phyloP scores from a whole-genome alignment of 2,329 filamentous ascomycete species.

The Aspergillus proliferans region DNA sequence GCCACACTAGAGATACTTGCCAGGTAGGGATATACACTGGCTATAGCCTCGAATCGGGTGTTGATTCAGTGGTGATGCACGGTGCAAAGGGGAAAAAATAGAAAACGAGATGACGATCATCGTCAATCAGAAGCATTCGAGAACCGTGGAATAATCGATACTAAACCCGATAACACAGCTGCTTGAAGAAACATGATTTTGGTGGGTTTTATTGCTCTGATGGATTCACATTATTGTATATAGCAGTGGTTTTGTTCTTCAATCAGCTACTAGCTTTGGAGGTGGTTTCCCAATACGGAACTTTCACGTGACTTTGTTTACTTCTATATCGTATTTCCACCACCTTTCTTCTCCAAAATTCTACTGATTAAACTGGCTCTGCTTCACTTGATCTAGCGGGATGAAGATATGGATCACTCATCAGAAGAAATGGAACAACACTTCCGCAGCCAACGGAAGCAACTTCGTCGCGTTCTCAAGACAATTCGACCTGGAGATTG shows the following conservation, averaged over 20 bases:
- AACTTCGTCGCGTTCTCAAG: too few species aligned
- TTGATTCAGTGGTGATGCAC: neutral
- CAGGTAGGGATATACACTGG: neutral
- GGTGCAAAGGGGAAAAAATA: conserved; percentile 2
- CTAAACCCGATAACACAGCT: neutral
- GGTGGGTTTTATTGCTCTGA: neutral
- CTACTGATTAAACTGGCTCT: too few species aligned
- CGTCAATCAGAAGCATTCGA: neutral
- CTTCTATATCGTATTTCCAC: too few species aligned
- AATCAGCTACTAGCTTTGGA: neutral
- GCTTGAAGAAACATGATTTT: neutral
- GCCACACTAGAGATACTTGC: neutral
- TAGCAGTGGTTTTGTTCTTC: neutral
- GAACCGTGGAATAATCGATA: neutral
- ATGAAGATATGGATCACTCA: too few species aligned
- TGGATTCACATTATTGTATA: neutral
- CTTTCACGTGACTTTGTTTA: too few species aligned
- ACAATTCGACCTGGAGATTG: too few species aligned
- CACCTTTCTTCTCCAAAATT: too few species aligned
- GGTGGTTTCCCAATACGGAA: neutral
- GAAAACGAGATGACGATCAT: conserved; percentile 1
- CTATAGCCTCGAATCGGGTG: neutral
- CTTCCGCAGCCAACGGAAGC: too few species aligned
- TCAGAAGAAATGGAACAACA: too few species aligned
- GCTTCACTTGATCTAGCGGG: too few species aligned